Evolutionary conservation across 2,329 filamentous ascomycete genomes (phyloP).

Genomic region (Alternaria atra): DNA sequence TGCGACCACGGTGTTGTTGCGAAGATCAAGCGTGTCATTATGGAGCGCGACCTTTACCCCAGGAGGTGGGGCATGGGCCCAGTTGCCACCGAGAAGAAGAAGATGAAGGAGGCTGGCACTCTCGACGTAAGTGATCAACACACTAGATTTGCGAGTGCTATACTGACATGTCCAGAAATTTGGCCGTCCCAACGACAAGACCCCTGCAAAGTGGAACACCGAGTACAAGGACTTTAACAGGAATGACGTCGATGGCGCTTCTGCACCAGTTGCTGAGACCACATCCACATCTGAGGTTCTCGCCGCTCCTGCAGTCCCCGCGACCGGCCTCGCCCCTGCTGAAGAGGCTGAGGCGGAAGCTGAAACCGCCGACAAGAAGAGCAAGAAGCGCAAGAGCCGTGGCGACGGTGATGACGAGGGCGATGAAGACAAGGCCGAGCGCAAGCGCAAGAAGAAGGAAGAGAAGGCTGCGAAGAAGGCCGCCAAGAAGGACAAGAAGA

Average conservation of each 20-base stretch:
- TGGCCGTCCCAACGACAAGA: conserved; percentile 89
- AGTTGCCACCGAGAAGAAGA: conserved; percentile 96
- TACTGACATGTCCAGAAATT: conserved; percentile 72
- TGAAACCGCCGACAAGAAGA: conserved; percentile 47
- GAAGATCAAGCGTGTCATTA: conserved; percentile 99
- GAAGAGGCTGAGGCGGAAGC: conserved; percentile 52
- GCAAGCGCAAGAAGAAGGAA: conserved; percentile 76
- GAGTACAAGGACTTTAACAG: conserved; percentile 84
- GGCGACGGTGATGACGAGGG: conserved; percentile 58
- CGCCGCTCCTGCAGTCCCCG: conserved; percentile 47
- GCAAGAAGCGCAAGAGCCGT: conserved; percentile 60
- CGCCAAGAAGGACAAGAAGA: conserved; percentile 44
- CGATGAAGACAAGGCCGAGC: conserved; percentile 58
- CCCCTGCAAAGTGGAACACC: conserved; percentile 89
- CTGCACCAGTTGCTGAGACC: conserved; percentile 41
- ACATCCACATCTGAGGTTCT: conserved; percentile 48
- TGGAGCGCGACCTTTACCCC: conserved; percentile 98
- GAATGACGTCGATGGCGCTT: conserved; percentile 31
- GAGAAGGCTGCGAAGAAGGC: conserved; percentile 59
- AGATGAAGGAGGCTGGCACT: conserved; percentile 97
- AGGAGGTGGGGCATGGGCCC: conserved; percentile 96
- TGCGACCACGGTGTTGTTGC: conserved; percentile 98
- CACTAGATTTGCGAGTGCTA: not conserved
- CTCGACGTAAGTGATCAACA: conserved; percentile 73
- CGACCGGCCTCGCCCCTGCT: conserved; percentile 36